phyloP scores from a whole-genome alignment of 441 rosid species.

The Theobroma grandiflorum region DNA sequence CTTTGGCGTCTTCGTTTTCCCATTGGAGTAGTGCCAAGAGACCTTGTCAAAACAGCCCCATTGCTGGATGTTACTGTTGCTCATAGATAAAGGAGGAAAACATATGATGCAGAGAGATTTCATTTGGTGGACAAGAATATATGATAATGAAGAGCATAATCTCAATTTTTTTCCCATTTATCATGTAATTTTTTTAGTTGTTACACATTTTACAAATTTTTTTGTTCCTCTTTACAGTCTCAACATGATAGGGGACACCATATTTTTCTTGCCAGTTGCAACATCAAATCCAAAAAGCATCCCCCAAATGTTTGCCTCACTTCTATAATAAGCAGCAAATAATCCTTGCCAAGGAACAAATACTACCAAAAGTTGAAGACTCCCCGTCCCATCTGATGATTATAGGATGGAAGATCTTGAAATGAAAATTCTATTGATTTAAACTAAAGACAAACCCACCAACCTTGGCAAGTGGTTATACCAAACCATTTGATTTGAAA shows the following conservation, averaged over 20 bases:
- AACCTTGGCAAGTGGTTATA: conserved; percentile 2
- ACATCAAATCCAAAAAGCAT: background rate
- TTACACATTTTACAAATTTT: conserved; percentile 13
- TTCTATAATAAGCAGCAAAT: background rate
- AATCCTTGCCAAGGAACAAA: background rate
- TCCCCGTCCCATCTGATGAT: background rate
- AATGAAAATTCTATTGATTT: background rate
- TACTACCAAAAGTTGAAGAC: background rate
- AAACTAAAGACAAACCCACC: background rate
- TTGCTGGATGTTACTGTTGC: background rate
- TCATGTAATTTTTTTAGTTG: background rate
- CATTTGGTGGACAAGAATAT: background rate
- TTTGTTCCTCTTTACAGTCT: background rate
- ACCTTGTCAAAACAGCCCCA: conserved; percentile 18
- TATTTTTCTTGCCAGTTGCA: background rate
- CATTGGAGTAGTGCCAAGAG: conserved; percentile 24
- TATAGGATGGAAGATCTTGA: background rate
- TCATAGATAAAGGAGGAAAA: conserved; percentile 9
- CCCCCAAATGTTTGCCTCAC: background rate
- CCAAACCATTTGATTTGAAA: conserved; percentile 8
- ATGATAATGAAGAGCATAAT: background rate
- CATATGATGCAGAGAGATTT: background rate
- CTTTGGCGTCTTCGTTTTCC: conserved; percentile 80
- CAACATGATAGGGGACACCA: background rate
- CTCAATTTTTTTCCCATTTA: conserved; percentile 6